Evolutionary conservation across 2,329 filamentous ascomycete genomes (phyloP).

Genomic region (Aureobasidium sp.): DNA sequence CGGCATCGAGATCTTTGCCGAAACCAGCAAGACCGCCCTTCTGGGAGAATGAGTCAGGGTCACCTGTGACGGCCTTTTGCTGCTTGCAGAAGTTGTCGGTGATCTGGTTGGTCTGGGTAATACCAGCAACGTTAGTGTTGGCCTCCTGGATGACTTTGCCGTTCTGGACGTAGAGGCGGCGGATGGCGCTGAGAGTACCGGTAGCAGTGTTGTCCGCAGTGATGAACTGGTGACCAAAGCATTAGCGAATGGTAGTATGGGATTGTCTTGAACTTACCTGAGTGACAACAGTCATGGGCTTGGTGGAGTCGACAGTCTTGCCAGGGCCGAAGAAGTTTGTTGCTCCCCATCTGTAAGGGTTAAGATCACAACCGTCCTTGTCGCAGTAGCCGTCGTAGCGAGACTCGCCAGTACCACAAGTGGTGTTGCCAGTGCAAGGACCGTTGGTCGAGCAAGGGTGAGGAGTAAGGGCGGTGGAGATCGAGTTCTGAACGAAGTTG

Average conservation of each 20-base stretch:
- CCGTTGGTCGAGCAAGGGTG: constrained; percentile 51
- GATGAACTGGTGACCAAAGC: not conserved
- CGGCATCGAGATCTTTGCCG: constrained; percentile 45
- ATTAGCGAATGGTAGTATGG: not conserved
- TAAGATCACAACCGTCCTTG: constrained; percentile 57
- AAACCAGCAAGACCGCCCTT: constrained; percentile 51
- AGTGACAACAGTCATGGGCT: not conserved
- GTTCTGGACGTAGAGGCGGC: constrained; percentile 58
- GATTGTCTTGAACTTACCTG: constrained; percentile 18
- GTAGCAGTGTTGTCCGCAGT: constrained; percentile 36
- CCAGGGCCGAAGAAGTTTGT: constrained; percentile 51
- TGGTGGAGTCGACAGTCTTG: constrained; percentile 40
- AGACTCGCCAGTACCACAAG: constrained; percentile 43
- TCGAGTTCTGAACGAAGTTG: constrained; percentile 42
- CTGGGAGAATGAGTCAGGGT: constrained; percentile 41
- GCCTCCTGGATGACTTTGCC: constrained; percentile 44
- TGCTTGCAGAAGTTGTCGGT: constrained; percentile 48
- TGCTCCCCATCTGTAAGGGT: constrained; percentile 59
- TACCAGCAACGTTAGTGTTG: constrained; percentile 34
- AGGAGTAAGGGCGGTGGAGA: constrained; percentile 56
- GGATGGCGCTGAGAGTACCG: constrained; percentile 49
- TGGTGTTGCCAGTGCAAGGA: constrained; percentile 42
- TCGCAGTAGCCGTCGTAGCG: constrained; percentile 56
- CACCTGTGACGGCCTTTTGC: constrained; percentile 25
- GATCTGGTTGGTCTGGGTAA: constrained; percentile 45